phyloP scores from a whole-genome alignment of 2,329 filamentous ascomycete species.

The Talaromyces sp. region DNA sequence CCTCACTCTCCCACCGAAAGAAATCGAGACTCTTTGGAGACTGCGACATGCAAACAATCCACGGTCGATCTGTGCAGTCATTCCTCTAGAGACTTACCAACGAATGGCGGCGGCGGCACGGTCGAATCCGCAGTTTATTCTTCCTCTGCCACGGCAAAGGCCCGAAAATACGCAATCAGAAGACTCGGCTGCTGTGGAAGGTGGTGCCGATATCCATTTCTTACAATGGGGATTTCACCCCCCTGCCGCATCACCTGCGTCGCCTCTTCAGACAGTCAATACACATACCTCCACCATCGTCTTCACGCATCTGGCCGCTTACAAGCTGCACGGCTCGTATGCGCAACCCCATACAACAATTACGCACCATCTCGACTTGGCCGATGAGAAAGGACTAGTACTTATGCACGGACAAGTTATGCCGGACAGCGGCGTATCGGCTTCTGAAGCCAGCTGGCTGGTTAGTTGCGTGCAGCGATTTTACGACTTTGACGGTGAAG shows the following conservation, averaged over 20 bases:
- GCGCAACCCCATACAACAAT: conserved; percentile 89
- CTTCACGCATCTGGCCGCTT: conserved; percentile 92
- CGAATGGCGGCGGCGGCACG: conserved; percentile 69
- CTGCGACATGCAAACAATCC: conserved; percentile 73
- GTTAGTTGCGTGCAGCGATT: conserved; percentile 93
- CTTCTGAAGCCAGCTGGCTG: conserved; percentile 83
- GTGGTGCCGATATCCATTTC: conserved; percentile 88
- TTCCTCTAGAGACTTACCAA: conserved; percentile 70
- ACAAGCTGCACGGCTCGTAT: conserved; percentile 84
- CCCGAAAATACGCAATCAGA: conserved; percentile 18
- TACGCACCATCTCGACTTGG: conserved; percentile 84
- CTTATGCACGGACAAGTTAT: conserved; percentile 80
- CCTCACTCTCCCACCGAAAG: conserved; percentile 67
- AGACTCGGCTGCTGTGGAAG: conserved; percentile 27
- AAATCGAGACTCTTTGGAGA: conserved; percentile 87
- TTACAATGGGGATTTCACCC: conserved; percentile 93
- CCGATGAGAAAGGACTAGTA: conserved; percentile 70
- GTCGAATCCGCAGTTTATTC: conserved; percentile 79
- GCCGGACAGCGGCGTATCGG: conserved; percentile 69
- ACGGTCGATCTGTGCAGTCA: conserved; percentile 75
- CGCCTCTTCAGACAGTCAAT: conserved; percentile 39
- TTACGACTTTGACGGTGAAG: conserved; percentile 63
- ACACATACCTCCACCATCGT: conserved; percentile 70
- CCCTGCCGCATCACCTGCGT: conserved; percentile 36
- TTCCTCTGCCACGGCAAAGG: conserved; percentile 65